A percentile compares a stretch with the other conserved stretches of the same genome.
These are phyloP conservation scores for Periconia macrospinosa DNA, from an alignment of 2,329 filamentous ascomycete species.

Conservation along the genomic window DNA sequence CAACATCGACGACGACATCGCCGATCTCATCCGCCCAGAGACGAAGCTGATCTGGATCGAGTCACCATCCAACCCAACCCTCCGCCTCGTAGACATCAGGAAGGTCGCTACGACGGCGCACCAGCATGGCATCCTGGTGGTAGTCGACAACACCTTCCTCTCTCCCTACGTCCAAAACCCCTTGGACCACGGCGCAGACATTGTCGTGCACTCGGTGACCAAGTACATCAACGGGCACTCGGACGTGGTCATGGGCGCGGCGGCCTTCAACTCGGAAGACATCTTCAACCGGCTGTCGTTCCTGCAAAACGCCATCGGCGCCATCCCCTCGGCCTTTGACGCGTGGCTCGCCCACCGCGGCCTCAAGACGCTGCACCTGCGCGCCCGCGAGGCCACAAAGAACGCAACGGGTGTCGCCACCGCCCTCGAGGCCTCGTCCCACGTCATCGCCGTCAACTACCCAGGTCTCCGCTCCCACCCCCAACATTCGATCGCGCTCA, in stretches of 20 bases:
- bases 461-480: conserved; percentile 87
- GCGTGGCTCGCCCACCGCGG: conserved; percentile 97
- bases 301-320: conserved; percentile 96
- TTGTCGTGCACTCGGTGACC: conserved; percentile 94
- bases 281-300: conserved; percentile 79
- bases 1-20: conserved; percentile 85
- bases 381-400: conserved; percentile 78
- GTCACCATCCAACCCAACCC: conserved; percentile 89
- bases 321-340: conserved; percentile 92
- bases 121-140: conserved; percentile 84
- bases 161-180: conserved; percentile 97
- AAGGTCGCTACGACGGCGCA: conserved; percentile 83
- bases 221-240: conserved; percentile 99
- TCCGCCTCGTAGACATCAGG: conserved; percentile 89
- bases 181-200: conserved; percentile 90
- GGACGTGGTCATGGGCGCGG: conserved; percentile 96
- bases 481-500: conserved; percentile 79
- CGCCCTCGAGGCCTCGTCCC: conserved; percentile 75
- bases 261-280: conserved; percentile 86
- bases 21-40: conserved; percentile 78
- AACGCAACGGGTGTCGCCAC: conserved; percentile 80
- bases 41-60: conserved; percentile 99
- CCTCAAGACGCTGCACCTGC: conserved; percentile 93
- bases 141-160: conserved; percentile 99
- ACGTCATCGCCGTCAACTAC: conserved; percentile 92